Conservation (phyloP, 2,329 filamentous ascomycete genomes). For the Fusarium sp. region DNA sequence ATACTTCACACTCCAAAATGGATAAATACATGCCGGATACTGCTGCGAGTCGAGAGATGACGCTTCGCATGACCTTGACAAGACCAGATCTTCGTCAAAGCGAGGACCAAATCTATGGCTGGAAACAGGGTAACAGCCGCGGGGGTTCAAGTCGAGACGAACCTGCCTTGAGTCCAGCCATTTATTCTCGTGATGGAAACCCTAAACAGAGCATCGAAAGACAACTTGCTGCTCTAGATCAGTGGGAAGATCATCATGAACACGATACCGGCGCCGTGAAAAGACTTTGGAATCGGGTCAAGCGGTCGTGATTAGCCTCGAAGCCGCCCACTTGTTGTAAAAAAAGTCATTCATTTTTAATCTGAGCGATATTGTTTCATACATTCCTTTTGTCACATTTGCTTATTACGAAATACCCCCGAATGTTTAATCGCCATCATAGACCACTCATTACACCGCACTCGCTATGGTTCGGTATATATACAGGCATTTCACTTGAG, state of each 20-base stretch:
- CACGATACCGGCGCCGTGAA: constrained; percentile 68
- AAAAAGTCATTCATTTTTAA: constrained; percentile 6
- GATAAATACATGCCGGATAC: constrained; percentile 63
- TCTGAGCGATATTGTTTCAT: constrained; percentile 9
- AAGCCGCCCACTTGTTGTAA: background rate
- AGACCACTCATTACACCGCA: constrained; percentile 15
- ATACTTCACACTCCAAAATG: constrained; percentile 47
- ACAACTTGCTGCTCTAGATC: constrained; percentile 66
- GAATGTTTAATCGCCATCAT: constrained; percentile 37
- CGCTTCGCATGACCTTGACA: constrained; percentile 93
- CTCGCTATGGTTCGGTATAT: constrained; percentile 12
- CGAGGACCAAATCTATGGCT: constrained; percentile 78
- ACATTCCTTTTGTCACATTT: constrained; percentile 19
- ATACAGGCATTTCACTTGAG: constrained; percentile 24
- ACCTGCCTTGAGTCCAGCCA: constrained; percentile 34
- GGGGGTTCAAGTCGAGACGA: constrained; percentile 58
- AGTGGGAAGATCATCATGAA: constrained; percentile 53
- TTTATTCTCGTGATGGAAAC: constrained; percentile 51
- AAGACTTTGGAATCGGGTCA: constrained; percentile 73
- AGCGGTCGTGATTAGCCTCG: constrained; percentile 53
- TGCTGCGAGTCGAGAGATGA: constrained; percentile 84
- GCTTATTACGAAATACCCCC: constrained; percentile 42
- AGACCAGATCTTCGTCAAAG: constrained; percentile 84
- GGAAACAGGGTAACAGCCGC: constrained; percentile 64
- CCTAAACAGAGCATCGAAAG: constrained; percentile 67